A percentile compares a stretch with the other conserved stretches of the same genome.
Evolutionary conservation across 768 basidiomycete genomes (phyloP).

Genomic region (Kwoniella pini): DNA sequence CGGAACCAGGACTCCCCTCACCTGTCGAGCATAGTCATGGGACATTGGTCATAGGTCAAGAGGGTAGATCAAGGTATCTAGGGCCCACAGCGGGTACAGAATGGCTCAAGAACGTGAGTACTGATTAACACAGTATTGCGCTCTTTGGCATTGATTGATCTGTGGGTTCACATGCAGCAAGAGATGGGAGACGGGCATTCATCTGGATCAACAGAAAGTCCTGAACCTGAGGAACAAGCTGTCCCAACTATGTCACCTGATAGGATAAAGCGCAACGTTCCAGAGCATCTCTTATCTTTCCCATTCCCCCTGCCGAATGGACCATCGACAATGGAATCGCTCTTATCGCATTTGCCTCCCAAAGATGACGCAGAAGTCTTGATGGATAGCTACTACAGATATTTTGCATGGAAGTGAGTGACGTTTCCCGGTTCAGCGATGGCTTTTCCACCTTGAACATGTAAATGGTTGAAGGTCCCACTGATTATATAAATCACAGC

Average conservation of each 20-base stretch:
- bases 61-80: conserved; percentile 31
- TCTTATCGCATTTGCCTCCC: conserved; percentile 18
- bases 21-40: conserved; percentile 26
- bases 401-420: conserved; percentile 37
- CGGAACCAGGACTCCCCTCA: neutral
- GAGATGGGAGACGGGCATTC: conserved; percentile 12
- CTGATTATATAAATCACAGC: conserved; percentile 6
- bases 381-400: conserved; percentile 28
- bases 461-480: conserved; percentile 22
- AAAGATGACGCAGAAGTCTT: conserved; percentile 24
- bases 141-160: too few species aligned
- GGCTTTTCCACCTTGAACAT: too few species aligned
- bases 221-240: neutral
- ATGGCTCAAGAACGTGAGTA: conserved; percentile 37
- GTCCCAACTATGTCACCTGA: neutral
- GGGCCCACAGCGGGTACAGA: conserved; percentile 33
- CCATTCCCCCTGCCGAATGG: conserved; percentile 6
- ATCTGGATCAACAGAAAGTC: neutral
- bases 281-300: conserved; percentile 13
- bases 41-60: conserved; percentile 26
- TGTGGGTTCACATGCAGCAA: too few species aligned
- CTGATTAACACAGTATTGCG: neutral
- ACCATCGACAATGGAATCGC: neutral
- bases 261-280: neutral
- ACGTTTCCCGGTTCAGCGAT: too few species aligned